Percentiles rank a stretch among this genome's conserved stretches.
phyloP scores from a whole-genome alignment of 2,329 filamentous ascomycete genomes.

The Trichoderma polysporum region DNA sequence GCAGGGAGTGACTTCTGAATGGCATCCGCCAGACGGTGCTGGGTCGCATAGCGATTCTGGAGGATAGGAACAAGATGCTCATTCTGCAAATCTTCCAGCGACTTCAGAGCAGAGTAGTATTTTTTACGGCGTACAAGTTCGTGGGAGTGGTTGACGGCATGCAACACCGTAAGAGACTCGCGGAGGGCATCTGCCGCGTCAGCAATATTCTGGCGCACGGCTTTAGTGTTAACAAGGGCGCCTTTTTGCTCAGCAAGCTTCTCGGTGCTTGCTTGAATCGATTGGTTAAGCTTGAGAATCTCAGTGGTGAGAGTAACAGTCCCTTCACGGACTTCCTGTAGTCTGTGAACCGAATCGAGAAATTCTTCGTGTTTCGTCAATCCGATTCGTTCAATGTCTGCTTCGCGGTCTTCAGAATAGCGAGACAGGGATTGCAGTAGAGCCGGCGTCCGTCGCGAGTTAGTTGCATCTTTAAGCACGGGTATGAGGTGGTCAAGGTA shows the following conservation, averaged over 20 bases:
- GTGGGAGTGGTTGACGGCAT: constrained; percentile 90
- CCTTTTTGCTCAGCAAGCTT: constrained; percentile 93
- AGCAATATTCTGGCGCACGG: constrained; percentile 91
- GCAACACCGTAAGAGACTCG: constrained; percentile 87
- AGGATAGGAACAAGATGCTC: constrained; percentile 77
- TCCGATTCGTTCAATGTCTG: constrained; percentile 91
- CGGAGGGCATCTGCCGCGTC: constrained; percentile 86
- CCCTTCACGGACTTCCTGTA: constrained; percentile 88
- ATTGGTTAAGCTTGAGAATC: constrained; percentile 88
- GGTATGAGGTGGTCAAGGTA: constrained; percentile 96
- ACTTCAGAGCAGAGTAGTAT: constrained; percentile 91
- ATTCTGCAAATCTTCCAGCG: constrained; percentile 92
- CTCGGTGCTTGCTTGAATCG: constrained; percentile 92
- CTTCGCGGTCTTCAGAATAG: constrained; percentile 83
- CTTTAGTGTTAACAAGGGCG: constrained; percentile 85
- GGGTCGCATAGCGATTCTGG: constrained; percentile 82
- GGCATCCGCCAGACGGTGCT: constrained; percentile 91
- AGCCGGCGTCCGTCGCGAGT: constrained; percentile 68
- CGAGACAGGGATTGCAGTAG: constrained; percentile 69
- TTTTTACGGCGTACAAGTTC: constrained; percentile 90
- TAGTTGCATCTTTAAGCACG: constrained; percentile 84
- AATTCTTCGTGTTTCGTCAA: constrained; percentile 97
- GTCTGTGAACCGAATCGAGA: constrained; percentile 85
- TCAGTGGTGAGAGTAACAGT: constrained; percentile 86
- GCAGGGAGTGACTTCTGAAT: constrained; percentile 95